Conservation (phyloP, 1,284 basidiomycete species). For the Termitomyces sp. region DNA sequence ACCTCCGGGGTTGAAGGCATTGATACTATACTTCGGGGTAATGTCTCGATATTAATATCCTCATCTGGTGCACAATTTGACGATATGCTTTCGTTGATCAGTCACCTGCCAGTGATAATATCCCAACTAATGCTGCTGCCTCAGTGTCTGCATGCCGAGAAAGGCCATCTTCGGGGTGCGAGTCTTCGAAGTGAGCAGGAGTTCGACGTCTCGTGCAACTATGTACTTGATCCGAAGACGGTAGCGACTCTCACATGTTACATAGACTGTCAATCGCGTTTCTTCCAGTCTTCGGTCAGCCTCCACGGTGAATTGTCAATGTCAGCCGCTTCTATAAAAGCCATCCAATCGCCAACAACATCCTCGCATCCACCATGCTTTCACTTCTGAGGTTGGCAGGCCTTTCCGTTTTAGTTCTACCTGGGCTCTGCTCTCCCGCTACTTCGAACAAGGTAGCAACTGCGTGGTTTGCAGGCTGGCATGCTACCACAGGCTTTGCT, state of each 20-base stretch:
- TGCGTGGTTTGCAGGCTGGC: constrained; percentile 45
- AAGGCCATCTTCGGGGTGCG: neutral
- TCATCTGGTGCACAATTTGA: no score
- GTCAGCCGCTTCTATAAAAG: constrained; percentile 6
- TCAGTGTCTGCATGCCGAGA: neutral
- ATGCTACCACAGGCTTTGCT: constrained; percentile 36
- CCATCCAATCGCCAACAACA: neutral
- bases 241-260: neutral
- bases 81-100: no score
- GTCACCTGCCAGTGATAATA: constrained; percentile 8
- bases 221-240: neutral
- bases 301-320: neutral
- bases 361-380: constrained; percentile 2
- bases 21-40: no score
- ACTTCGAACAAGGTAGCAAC: constrained; percentile 25
- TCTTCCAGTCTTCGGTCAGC: neutral
- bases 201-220: neutral
- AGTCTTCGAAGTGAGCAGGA: neutral
- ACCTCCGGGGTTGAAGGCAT: no score
- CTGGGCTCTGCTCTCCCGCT: constrained; percentile 10
- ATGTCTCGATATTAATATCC: no score
- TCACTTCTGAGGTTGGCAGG: constrained; percentile 7
- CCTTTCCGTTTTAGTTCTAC: constrained; percentile 11
- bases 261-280: neutral
- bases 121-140: no score